Conservation (phyloP, 2,329 filamentous ascomycete species). For the Raffaelea ambrosiae region DNA sequence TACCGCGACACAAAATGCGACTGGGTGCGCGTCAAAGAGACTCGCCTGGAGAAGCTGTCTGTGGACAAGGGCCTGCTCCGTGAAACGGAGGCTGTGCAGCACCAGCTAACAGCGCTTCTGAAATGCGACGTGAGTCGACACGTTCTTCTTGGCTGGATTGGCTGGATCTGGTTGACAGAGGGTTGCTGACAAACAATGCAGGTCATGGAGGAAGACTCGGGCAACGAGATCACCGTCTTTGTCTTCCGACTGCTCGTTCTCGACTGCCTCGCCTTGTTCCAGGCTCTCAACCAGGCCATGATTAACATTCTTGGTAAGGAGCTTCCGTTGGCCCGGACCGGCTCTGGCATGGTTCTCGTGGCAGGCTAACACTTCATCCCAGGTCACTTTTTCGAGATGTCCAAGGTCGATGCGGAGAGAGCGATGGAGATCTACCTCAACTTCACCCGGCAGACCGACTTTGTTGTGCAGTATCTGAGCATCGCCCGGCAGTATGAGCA, state of each 20-base stretch:
- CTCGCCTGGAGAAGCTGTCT: conserved; percentile 72
- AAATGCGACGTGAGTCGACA: conserved; percentile 70
- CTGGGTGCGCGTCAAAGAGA: conserved; percentile 77
- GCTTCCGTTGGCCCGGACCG: conserved; percentile 23
- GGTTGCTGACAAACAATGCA: conserved; percentile 1
- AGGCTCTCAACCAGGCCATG: conserved; percentile 91
- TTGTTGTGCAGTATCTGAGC: conserved; percentile 82
- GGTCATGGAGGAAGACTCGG: conserved; percentile 79
- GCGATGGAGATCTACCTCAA: conserved; percentile 86
- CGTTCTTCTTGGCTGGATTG: not conserved
- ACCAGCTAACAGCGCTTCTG: conserved; percentile 75
- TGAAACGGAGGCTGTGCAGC: conserved; percentile 85
- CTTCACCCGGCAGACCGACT: conserved; percentile 87
- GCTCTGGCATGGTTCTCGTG: not conserved
- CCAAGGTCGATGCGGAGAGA: conserved; percentile 82
- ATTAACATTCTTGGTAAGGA: conserved; percentile 83
- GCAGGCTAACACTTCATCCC: conserved; percentile 14
- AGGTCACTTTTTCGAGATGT: conserved; percentile 99
- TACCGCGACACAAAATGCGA: conserved; percentile 81
- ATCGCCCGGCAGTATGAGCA: conserved; percentile 85
- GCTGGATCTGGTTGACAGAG: not conserved
- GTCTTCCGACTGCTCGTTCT: conserved; percentile 87
- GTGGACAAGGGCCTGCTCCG: conserved; percentile 88
- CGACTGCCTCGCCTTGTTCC: conserved; percentile 83
- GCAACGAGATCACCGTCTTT: conserved; percentile 94